Base-by-base conservation (phyloP, 2,329 filamentous ascomycete species). In the Fusarium nisikadoi region DNA sequence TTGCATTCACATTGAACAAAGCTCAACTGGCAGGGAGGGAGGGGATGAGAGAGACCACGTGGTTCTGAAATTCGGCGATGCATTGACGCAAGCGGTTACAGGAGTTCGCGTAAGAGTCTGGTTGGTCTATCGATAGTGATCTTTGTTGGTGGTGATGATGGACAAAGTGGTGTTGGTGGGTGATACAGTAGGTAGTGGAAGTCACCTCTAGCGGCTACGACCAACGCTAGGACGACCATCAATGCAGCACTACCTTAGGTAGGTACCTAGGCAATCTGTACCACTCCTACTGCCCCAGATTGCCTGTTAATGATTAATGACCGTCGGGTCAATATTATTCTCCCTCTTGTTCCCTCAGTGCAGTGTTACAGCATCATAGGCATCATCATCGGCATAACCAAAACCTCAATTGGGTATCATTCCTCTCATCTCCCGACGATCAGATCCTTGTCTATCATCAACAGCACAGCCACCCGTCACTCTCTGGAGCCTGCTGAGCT, bases 401-500 rank as follows among this genome's bases (percentile, higher is more conserved):
- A n/a, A 43, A 8, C 35, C 39, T 33, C 20, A 55, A 55, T 52
- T 55, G 35, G 63, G 49, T 50, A 31, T 16, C 27, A 43, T 46
- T 46, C 53, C 33, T 50, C 25, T 46, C 58, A 36, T 29, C 23
- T 57, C 42, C 50, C 33, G 29, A 45, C 49, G 23, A 59, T 55
- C 39, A 33, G 27, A 62, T 52, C 27, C 50, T 33, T 59, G 60
- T 54, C 65, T 45, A 49, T 69, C 50, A 58, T 56, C 39, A 72
- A 46, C 45, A 25, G 47, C 70, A 68, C 70, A 67, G 70, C 66
- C 70, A 72, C 70, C 52, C 49, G 50, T 43, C 69, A 46, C 23
- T 42, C 19, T 56, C 49, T 39, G 35, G 45, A 25, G 23, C 23
- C 23, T 25, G 23, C 23, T 25, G 23, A 52, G 35, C 35, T 31